These are phyloP conservation scores for Zygosaccharomyces sapae DNA, from an alignment of 1,139 yeast genomes.

Conservation along the genomic window DNA sequence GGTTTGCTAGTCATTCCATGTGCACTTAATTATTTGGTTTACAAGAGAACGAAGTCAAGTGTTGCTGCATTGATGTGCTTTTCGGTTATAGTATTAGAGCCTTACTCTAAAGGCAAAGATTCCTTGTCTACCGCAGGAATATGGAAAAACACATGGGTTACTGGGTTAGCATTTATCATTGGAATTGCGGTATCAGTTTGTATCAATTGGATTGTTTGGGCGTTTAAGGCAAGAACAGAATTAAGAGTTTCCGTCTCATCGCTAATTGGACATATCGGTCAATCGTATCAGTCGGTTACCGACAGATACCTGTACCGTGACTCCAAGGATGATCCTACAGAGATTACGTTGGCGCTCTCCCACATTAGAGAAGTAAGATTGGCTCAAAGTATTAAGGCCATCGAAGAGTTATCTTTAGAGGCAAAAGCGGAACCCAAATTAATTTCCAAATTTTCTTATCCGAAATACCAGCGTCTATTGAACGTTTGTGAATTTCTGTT, in stretches of 20 bases:
- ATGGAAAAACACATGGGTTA: constrained; percentile 42
- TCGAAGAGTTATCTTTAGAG: constrained; percentile 39
- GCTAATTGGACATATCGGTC: constrained; percentile 42
- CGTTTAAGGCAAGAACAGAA: constrained; percentile 45
- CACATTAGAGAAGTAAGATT: constrained; percentile 48
- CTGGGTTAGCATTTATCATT: constrained; percentile 40
- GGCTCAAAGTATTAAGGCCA: constrained; percentile 42
- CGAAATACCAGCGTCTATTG: constrained; percentile 36
- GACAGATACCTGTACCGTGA: constrained; percentile 49
- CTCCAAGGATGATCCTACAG: constrained; percentile 44
- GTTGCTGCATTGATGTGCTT: constrained; percentile 41
- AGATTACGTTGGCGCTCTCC: constrained; percentile 41
- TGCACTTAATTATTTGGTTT: constrained; percentile 37
- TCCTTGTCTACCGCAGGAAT: constrained; percentile 25
- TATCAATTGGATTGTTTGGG: constrained; percentile 48
- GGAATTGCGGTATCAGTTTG: constrained; percentile 40
- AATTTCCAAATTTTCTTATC: constrained; percentile 32
- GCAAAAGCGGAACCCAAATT: constrained; percentile 41
- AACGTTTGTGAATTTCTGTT: constrained; percentile 40
- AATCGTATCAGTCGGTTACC: constrained; percentile 45
- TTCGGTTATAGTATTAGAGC: constrained; percentile 40
- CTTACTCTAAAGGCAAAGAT: constrained; percentile 22
- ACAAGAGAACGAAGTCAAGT: constrained; percentile 42
- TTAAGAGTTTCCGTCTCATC: constrained; percentile 41
- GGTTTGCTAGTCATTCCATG: constrained; percentile 38